Conservation (phyloP, 164 flowering plant species). For the Aristolochia californica region DNA sequence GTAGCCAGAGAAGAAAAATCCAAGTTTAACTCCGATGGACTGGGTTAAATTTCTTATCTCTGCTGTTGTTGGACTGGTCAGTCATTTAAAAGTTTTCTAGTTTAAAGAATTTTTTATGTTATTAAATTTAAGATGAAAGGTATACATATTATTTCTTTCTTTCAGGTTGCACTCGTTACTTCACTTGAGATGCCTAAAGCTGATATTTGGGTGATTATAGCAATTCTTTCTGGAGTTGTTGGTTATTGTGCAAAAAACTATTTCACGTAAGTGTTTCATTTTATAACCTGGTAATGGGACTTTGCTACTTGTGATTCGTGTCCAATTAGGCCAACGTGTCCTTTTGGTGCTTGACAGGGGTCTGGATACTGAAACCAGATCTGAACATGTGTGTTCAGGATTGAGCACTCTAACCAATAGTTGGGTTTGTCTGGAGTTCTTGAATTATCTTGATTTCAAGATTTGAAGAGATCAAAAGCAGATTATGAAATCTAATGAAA, state of each 20-base stretch:
- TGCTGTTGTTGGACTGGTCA: slow-evolving; percentile 88
- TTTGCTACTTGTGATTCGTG: too few species aligned
- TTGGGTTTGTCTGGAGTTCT: too few species aligned
- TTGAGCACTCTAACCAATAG: too few species aligned
- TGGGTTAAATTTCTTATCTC: slow-evolving; percentile 87
- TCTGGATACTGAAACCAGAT: too few species aligned
- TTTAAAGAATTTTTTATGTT: slow-evolving; percentile 5
- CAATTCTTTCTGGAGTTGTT: slow-evolving; percentile 60
- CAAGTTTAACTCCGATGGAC: slow-evolving; percentile 94
- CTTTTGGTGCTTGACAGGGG: too few species aligned
- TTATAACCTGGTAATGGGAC: too few species aligned
- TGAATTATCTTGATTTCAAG: too few species aligned
- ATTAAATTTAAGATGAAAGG: too few species aligned
- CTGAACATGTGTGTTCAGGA: too few species aligned
- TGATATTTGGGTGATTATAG: slow-evolving; percentile 76
- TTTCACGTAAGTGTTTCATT: slow-evolving; percentile 58
- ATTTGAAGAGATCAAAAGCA: too few species aligned
- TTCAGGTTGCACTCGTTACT: slow-evolving; percentile 70
- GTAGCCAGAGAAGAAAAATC: slow-evolving; percentile 96
- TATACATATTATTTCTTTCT: slow-evolving; percentile 3
- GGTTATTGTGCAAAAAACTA: slow-evolving; percentile 95
- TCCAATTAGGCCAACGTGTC: too few species aligned
- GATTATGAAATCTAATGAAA: too few species aligned
- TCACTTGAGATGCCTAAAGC: slow-evolving; percentile 69
- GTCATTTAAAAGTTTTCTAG: slow-evolving; percentile 12